phyloP scores from a whole-genome alignment of 768 basidiomycete genomes.

The Hericium erinaceus region DNA sequence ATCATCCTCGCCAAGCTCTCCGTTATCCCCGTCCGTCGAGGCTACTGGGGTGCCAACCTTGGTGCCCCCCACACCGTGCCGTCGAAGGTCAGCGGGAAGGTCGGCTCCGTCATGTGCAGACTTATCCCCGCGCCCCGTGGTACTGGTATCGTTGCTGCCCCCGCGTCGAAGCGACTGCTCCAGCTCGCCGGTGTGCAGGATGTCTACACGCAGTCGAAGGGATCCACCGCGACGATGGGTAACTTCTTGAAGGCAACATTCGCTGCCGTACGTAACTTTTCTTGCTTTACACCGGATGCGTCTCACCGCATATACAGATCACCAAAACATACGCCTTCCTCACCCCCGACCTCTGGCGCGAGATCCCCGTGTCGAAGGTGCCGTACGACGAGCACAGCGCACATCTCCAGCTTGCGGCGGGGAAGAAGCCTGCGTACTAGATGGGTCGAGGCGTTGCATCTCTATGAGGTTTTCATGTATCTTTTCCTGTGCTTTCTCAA shows the following conservation, averaged over 20 bases:
- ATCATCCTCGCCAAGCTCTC: constrained; percentile 98
- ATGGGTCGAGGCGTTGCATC: constrained; percentile 3
- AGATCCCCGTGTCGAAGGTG: constrained; percentile 81
- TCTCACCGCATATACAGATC: constrained; percentile 42
- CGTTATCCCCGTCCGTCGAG: constrained; percentile 95
- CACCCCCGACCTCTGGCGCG: constrained; percentile 95
- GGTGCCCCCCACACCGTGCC: constrained; percentile 99
- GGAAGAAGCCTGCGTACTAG: constrained; percentile 61
- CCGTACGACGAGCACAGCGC: constrained; percentile 95
- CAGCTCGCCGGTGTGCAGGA: constrained; percentile 98
- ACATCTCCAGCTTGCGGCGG: constrained; percentile 75
- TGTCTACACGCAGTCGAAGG: constrained; percentile 95
- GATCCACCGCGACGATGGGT: constrained; percentile 97
- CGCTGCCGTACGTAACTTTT: constrained; percentile 54
- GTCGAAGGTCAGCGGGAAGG: constrained; percentile 96
- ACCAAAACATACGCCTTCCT: constrained; percentile 98
- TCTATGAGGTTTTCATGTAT: constrained; percentile 1
- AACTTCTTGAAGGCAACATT: constrained; percentile 99
- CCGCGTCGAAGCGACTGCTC: constrained; percentile 91
- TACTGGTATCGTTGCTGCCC: constrained; percentile 98
- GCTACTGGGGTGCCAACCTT: constrained; percentile 99
- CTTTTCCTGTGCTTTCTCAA: constrained; percentile 4
- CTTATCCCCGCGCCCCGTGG: constrained; percentile 97
- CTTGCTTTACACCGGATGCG: neutral
- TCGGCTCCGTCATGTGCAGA: constrained; percentile 98